These are phyloP conservation scores for Lipomyces sp. DNA, from an alignment of 805 yeast genomes.

Conservation along the genomic window DNA sequence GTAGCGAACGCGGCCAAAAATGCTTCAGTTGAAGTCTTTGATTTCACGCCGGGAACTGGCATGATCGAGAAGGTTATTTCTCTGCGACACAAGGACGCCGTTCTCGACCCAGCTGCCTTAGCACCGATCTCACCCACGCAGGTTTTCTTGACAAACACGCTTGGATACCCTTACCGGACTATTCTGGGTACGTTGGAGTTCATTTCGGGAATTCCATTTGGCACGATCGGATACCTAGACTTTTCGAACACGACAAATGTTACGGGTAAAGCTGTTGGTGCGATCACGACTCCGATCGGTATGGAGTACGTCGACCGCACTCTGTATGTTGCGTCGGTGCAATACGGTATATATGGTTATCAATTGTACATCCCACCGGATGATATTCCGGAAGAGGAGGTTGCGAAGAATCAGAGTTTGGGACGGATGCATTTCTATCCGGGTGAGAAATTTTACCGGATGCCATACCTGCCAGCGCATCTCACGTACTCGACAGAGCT, in stretches of 20 bases:
- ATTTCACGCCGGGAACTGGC: conserved; percentile 23
- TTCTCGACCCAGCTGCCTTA: conserved; percentile 31
- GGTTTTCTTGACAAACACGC: conserved; percentile 31
- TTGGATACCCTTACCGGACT: conserved; percentile 32
- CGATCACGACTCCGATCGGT: conserved; percentile 34
- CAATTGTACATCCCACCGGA: conserved; percentile 33
- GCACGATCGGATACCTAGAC: conserved; percentile 36
- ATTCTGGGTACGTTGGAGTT: conserved; percentile 23
- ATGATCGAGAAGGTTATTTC: conserved; percentile 22
- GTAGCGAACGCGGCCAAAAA: conserved; percentile 34
- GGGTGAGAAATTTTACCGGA: conserved; percentile 33
- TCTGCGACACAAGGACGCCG: conserved; percentile 30
- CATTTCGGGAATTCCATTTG: conserved; percentile 33
- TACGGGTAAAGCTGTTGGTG: conserved; percentile 33
- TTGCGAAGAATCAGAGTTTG: conserved; percentile 29
- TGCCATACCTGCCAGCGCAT: conserved; percentile 34
- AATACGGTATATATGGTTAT: conserved; percentile 33
- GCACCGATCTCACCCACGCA: conserved; percentile 32
- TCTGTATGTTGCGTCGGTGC: conserved; percentile 29
- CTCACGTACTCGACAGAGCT: conserved; percentile 34
- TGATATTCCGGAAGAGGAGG: conserved; percentile 26
- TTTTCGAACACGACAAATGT: conserved; percentile 34
- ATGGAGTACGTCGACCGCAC: conserved; percentile 29
- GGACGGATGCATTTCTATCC: conserved; percentile 37
- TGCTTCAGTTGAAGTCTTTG: conserved; percentile 35